Conservation (phyloP, 2,329 filamentous ascomycete species). For the Ceratocystis lukuohia region DNA sequence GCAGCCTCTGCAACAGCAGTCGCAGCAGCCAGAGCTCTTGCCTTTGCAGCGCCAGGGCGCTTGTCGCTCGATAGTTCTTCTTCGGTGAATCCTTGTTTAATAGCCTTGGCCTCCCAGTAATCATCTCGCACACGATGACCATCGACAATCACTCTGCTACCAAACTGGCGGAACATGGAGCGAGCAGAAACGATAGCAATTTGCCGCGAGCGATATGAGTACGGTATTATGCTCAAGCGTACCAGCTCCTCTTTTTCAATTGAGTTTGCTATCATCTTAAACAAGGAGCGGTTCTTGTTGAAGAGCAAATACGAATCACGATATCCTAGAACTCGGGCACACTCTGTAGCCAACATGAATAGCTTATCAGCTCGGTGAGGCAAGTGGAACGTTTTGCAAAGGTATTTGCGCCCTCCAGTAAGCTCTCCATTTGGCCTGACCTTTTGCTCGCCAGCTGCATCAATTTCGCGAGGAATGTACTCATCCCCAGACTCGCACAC, state of each 20-base stretch:
- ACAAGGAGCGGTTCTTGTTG: conserved; percentile 94
- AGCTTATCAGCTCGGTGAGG: conserved; percentile 83
- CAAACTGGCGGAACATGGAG: conserved; percentile 98
- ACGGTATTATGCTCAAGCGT: conserved; percentile 84
- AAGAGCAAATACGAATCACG: conserved; percentile 96
- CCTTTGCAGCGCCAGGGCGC: conserved; percentile 79
- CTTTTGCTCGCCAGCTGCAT: conserved; percentile 90
- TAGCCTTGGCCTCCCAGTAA: conserved; percentile 95
- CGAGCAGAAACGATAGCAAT: conserved; percentile 95
- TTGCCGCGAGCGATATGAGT: conserved; percentile 94
- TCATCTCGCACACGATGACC: conserved; percentile 88
- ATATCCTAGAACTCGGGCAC: conserved; percentile 83
- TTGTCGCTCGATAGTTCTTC: conserved; percentile 94
- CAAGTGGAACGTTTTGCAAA: conserved; percentile 85
- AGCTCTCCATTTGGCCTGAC: conserved; percentile 72
- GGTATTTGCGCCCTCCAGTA: conserved; percentile 71
- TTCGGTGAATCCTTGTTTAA: conserved; percentile 96
- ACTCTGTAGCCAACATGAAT: conserved; percentile 98
- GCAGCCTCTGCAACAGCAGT: conserved; percentile 43
- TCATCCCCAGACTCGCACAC: conserved; percentile 81
- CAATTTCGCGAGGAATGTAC: conserved; percentile 84
- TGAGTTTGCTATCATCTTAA: conserved; percentile 95
- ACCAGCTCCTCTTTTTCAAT: conserved; percentile 94
- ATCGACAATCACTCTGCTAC: conserved; percentile 80
- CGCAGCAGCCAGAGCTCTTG: conserved; percentile 56